Conservation (phyloP, 1,284 basidiomycete species). For the Cystobasidium slooffiae region DNA sequence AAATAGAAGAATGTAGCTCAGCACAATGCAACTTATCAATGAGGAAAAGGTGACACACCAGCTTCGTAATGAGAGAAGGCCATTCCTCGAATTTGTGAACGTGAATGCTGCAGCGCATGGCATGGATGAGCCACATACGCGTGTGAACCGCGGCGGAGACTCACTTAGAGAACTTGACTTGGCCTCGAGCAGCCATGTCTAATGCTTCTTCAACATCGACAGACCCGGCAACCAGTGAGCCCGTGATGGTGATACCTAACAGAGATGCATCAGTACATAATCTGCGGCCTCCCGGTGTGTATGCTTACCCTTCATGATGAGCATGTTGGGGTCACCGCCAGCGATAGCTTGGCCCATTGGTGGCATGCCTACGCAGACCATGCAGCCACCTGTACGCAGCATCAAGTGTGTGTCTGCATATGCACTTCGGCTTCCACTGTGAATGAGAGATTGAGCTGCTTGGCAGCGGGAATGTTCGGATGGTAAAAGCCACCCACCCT, state of each 20-base stretch:
- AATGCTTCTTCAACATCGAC: constrained; percentile 55
- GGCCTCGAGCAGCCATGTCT: constrained; percentile 51
- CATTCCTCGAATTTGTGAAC: constrained; percentile 11
- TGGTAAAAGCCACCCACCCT: background rate
- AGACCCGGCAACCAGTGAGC: constrained; percentile 55
- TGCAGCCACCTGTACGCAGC: constrained; percentile 46
- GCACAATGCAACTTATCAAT: background rate
- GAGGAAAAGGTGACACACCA: background rate
- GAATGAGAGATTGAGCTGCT: constrained; percentile 45
- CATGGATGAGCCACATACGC: background rate
- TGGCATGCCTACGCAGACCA: constrained; percentile 50
- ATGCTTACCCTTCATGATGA: background rate
- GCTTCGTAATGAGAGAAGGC: constrained; percentile 5
- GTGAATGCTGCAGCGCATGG: background rate
- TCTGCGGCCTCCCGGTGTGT: constrained; percentile 30
- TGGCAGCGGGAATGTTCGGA: background rate
- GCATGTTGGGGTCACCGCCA: constrained; percentile 52
- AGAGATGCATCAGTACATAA: constrained; percentile 53
- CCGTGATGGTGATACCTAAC: constrained; percentile 22
- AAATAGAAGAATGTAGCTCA: background rate
- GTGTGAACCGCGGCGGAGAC: constrained; percentile 49
- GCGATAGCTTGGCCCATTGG: constrained; percentile 50
- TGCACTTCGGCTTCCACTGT: constrained; percentile 47
- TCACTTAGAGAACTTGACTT: constrained; percentile 46
- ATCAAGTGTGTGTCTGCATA: constrained; percentile 20